phyloP scores from a whole-genome alignment of 179 eudicot genomes.

The Heliamphora ciliata region DNA sequence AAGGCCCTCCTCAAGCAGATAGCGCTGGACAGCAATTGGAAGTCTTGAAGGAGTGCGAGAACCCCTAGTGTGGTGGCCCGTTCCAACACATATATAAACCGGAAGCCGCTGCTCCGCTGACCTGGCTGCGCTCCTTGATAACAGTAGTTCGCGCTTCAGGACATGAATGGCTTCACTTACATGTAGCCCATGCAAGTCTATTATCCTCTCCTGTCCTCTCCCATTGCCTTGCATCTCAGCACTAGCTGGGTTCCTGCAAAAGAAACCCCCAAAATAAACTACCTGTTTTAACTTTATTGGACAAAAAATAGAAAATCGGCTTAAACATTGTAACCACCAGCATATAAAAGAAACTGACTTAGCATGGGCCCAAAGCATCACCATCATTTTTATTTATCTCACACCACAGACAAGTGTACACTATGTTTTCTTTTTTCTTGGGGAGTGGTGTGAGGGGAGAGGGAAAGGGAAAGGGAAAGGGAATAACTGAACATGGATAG shows the following conservation, averaged over 20 bases:
- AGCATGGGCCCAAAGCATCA: neutral
- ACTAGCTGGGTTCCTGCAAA: constrained; percentile 60
- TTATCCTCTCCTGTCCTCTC: constrained; percentile 64
- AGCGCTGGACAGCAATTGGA: constrained; percentile 76
- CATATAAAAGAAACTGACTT: neutral
- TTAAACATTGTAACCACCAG: neutral
- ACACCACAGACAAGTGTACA: no score
- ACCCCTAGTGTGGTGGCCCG: constrained; percentile 93
- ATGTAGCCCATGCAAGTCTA: constrained; percentile 90
- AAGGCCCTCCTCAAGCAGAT: constrained; percentile 87
- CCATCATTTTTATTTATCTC: no score
- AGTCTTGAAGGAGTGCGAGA: constrained; percentile 82
- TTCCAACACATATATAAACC: constrained; percentile 83
- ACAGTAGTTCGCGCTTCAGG: constrained; percentile 61
- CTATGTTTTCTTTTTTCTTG: no score
- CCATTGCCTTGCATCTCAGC: constrained; percentile 46
- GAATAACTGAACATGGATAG: no score
- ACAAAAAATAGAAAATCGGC: neutral
- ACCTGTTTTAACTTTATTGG: neutral
- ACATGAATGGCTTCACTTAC: constrained; percentile 76
- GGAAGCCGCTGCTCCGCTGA: constrained; percentile 51
- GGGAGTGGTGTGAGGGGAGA: no score
- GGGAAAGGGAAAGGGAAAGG: no score
- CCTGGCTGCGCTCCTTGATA: constrained; percentile 64
- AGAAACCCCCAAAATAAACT: neutral